A percentile compares a stretch with the other conserved stretches of the same genome.
Evolutionary conservation across 805 yeast genomes (phyloP).

Genomic region (Metschnikowia aberdeeniae): DNA sequence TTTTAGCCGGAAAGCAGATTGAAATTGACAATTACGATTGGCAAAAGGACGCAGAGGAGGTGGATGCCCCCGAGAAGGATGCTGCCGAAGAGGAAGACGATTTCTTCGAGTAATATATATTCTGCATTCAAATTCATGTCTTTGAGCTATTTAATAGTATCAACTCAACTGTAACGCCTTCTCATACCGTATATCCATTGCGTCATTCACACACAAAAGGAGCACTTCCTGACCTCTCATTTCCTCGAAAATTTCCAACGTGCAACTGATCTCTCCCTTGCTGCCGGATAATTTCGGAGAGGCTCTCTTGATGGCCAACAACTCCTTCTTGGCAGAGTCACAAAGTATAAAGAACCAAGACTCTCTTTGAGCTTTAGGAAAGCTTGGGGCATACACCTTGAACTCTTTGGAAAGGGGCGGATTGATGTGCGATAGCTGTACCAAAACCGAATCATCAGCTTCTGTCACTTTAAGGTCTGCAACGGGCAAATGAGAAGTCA

Average conservation of each 20-base stretch:
- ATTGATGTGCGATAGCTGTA: slow-evolving; percentile 54
- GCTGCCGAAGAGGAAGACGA: slow-evolving; percentile 24
- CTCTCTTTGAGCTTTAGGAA: slow-evolving; percentile 89
- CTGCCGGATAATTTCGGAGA: slow-evolving; percentile 48
- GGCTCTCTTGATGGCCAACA: slow-evolving; percentile 69
- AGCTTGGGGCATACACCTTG: slow-evolving; percentile 70
- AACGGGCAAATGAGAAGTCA: slow-evolving; percentile 59
- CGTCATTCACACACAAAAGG: slow-evolving; percentile 60
- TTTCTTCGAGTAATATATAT: slow-evolving; percentile 23
- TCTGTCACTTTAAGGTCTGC: slow-evolving; percentile 46
- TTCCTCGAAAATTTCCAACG: slow-evolving; percentile 47
- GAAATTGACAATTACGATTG: slow-evolving; percentile 19
- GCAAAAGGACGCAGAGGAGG: slow-evolving; percentile 24
- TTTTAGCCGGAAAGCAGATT: slow-evolving; percentile 36
- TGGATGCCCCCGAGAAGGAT: slow-evolving; percentile 43
- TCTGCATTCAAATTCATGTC: slow-evolving; percentile 1
- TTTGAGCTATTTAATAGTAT: neutral
- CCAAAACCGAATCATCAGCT: slow-evolving; percentile 28
- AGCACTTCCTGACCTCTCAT: slow-evolving; percentile 43
- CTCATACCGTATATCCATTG: slow-evolving; percentile 51
- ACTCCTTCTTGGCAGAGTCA: slow-evolving; percentile 47
- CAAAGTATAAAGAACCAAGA: slow-evolving; percentile 80
- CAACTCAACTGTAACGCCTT: slow-evolving; percentile 8
- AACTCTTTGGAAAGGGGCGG: slow-evolving; percentile 51
- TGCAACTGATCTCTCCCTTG: slow-evolving; percentile 40